Percentiles rank a stretch among this genome's conserved stretches.
Evolutionary conservation across 306 rosid species (phyloP).

Genomic region (Canavalia gladiata): DNA sequence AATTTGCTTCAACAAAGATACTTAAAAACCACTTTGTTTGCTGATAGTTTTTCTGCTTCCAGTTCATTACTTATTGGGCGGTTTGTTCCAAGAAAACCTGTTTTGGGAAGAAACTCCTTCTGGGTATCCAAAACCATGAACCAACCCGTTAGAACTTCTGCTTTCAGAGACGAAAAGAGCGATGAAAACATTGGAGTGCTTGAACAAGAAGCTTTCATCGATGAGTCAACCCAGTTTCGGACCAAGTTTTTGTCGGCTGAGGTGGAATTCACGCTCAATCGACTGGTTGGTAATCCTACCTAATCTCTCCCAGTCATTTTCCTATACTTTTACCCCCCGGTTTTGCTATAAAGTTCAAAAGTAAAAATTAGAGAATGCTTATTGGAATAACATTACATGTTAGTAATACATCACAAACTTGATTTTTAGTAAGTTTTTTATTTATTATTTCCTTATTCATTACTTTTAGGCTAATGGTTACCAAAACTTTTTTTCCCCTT

Average conservation of each 20-base stretch:
- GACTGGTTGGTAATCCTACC: constrained; percentile 62
- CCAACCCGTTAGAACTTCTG: constrained; percentile 48
- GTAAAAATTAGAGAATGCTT: too few relatives aligned
- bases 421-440: too few relatives aligned
- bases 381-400: too few relatives aligned
- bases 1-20: constrained; percentile 38
- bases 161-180: constrained; percentile 46
- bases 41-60: constrained; percentile 44
- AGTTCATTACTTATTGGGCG: constrained; percentile 45
- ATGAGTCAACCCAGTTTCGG: constrained; percentile 52
- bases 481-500: neutral
- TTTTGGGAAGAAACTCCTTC: constrained; percentile 16
- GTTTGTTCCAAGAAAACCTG: constrained; percentile 45
- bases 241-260: constrained; percentile 40
- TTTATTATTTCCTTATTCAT: too few relatives aligned
- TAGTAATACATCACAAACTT: too few relatives aligned
- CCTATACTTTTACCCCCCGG: neutral
- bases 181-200: constrained; percentile 61
- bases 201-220: constrained; percentile 66
- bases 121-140: constrained; percentile 54
- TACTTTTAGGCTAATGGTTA: neutral
- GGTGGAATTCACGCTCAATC: constrained; percentile 68
- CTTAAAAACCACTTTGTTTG: constrained; percentile 45
- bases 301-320: neutral
- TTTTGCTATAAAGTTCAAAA: too few relatives aligned